A percentile compares a stretch with the other conserved stretches of the same genome.
These are phyloP conservation scores for Podaxis sp. DNA, from an alignment of 768 basidiomycete species.

Conservation along the genomic window DNA sequence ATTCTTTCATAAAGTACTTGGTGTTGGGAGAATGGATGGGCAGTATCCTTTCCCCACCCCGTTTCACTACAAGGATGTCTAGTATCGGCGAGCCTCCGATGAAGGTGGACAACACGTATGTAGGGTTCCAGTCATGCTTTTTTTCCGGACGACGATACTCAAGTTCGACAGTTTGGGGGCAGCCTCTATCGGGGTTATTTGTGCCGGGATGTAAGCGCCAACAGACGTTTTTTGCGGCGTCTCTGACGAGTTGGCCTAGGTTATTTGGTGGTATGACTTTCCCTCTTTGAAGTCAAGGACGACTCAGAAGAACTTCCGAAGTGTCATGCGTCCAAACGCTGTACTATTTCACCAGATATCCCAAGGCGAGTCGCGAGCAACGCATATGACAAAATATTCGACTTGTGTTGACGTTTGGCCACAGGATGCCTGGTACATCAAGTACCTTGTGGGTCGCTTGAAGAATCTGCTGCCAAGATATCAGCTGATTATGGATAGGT, in stretches of 20 bases:
- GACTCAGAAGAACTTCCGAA: conserved; percentile 21
- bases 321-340: conserved; percentile 58
- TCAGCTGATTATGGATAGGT: conserved; percentile 34
- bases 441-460: conserved; percentile 37
- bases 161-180: conserved; percentile 45
- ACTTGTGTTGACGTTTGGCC: not conserved
- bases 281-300: not conserved
- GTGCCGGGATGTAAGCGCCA: conserved; percentile 42
- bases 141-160: conserved; percentile 3
- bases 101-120: conserved; percentile 38
- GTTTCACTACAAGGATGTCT: conserved; percentile 20
- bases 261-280: conserved; percentile 50
- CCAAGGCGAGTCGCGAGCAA: conserved; percentile 28
- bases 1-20: conserved; percentile 28
- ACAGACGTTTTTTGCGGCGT: not conserved
- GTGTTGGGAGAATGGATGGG: conserved; percentile 18
- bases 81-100: conserved; percentile 16
- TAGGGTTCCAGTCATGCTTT: conserved; percentile 1
- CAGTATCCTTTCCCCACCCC: conserved; percentile 20
- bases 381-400: conserved; percentile 9
- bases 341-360: conserved; percentile 54
- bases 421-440: conserved; percentile 54
- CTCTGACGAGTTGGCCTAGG: conserved; percentile 25
- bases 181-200: conserved; percentile 48
- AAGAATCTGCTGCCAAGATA: not conserved